Conservation (phyloP, 768 basidiomycete genomes). For the Podaxis sp. region DNA sequence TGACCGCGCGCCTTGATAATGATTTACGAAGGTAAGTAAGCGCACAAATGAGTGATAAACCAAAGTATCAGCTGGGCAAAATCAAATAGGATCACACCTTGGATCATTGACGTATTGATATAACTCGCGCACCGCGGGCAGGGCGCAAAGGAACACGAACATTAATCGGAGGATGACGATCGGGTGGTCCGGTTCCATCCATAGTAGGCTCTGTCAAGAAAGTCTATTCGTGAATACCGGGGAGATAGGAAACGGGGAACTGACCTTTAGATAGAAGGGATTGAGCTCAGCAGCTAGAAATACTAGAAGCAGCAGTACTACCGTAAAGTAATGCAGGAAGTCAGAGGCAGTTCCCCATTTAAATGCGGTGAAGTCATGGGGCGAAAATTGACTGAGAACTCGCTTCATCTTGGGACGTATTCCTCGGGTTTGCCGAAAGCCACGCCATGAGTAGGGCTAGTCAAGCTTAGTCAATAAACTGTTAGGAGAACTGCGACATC, state of each 20-base stretch:
- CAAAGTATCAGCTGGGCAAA: background rate
- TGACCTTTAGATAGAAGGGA: constrained; percentile 84
- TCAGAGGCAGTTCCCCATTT: constrained; percentile 80
- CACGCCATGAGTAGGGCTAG: constrained; percentile 84
- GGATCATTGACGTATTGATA: constrained; percentile 82
- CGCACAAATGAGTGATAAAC: background rate
- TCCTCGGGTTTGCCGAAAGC: constrained; percentile 72
- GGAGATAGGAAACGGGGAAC: constrained; percentile 12
- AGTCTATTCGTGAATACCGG: background rate
- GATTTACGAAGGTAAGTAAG: background rate
- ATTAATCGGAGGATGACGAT: constrained; percentile 71
- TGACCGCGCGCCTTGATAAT: constrained; percentile 60
- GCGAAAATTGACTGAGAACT: constrained; percentile 80
- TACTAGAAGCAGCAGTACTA: constrained; percentile 69
- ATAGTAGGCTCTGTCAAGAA: constrained; percentile 46
- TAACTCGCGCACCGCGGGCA: constrained; percentile 81
- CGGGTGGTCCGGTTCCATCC: constrained; percentile 91
- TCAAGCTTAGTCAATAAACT: constrained; percentile 12
- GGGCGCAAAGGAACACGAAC: constrained; percentile 79
- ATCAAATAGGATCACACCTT: constrained; percentile 40
- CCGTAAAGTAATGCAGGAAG: constrained; percentile 69
- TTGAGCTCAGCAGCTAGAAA: constrained; percentile 85
- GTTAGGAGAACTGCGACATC: constrained; percentile 9
- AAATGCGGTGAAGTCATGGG: constrained; percentile 85
- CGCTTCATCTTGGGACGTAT: constrained; percentile 75